Evolutionary conservation across 441 rosid genomes (phyloP).

Genomic region (Dalechampia spathulata): DNA sequence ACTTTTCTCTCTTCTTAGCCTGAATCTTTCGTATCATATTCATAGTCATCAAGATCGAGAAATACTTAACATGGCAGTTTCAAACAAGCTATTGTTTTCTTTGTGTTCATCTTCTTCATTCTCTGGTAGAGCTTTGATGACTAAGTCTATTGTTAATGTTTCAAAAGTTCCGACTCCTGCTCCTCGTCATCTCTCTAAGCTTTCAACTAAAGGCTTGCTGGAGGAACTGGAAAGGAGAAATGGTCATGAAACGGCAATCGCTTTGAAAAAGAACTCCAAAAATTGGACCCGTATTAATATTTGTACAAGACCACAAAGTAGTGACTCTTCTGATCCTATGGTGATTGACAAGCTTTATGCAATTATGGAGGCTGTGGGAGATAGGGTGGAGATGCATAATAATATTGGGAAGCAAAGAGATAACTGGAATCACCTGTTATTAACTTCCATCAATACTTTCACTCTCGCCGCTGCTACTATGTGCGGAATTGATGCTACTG

Average conservation of each 20-base stretch:
- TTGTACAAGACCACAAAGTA: slow-evolving; percentile 22
- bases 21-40: background rate
- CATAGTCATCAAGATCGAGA: background rate
- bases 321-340: slow-evolving; percentile 14
- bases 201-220: background rate
- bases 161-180: slow-evolving; percentile 11
- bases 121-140: background rate
- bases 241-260: background rate
- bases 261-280: slow-evolving; percentile 2
- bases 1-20: background rate
- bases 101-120: slow-evolving; percentile 1
- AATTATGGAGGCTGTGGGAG: slow-evolving; percentile 24
- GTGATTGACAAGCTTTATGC: slow-evolving; percentile 22
- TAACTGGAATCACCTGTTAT: slow-evolving; percentile 32
- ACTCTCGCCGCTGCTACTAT: slow-evolving; percentile 26
- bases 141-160: slow-evolving; percentile 8
- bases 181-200: slow-evolving; percentile 5
- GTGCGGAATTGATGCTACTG: slow-evolving; percentile 17
- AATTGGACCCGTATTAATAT: background rate
- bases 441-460: slow-evolving; percentile 27
- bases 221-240: background rate
- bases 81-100: slow-evolving; percentile 14
- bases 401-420: slow-evolving; percentile 27
- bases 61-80: slow-evolving; percentile 13
- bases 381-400: slow-evolving; percentile 28